A percentile compares a stretch with the other conserved stretches of the same genome.
These are phyloP conservation scores for Xylariaceae sp. DNA, from an alignment of 2,329 filamentous ascomycete genomes.

Conservation along the genomic window DNA sequence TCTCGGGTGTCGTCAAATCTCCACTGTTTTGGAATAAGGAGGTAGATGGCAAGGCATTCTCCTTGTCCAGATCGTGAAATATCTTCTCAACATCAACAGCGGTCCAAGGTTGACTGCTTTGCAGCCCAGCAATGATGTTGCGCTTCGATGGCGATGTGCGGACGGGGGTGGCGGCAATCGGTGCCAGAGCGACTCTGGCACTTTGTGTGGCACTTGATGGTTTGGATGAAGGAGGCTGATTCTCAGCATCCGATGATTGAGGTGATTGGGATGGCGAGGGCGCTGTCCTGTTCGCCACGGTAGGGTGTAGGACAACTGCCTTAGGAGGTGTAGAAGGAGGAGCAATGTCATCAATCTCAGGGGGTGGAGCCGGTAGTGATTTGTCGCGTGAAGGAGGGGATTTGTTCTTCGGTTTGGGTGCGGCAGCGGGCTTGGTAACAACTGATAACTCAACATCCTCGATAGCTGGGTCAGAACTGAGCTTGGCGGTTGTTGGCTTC, in stretches of 20 bases:
- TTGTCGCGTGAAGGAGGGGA: constrained; percentile 19
- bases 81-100: constrained; percentile 72
- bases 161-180: constrained; percentile 46
- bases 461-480: constrained; percentile 5
- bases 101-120: constrained; percentile 63
- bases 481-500: constrained; percentile 27
- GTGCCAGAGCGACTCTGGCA: constrained; percentile 45
- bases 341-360: constrained; percentile 18
- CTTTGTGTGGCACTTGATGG: constrained; percentile 44
- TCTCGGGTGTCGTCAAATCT: constrained; percentile 70
- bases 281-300: too few species aligned
- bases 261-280: constrained; percentile 66
- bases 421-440: constrained; percentile 21
- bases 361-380: constrained; percentile 29
- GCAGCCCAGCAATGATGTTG: constrained; percentile 51
- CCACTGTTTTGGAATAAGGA: constrained; percentile 50
- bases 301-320: constrained; percentile 49
- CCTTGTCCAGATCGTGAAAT: constrained; percentile 52
- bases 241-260: constrained; percentile 77
- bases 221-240: constrained; percentile 67
- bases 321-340: constrained; percentile 46
- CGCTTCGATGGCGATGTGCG: constrained; percentile 60
- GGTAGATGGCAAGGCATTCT: constrained; percentile 43
- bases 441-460: too few species aligned
- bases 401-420: constrained; percentile 13